These are phyloP conservation scores for Pestalotiopsis sp. DNA, from an alignment of 2,329 filamentous ascomycete genomes.

Conservation along the genomic window DNA sequence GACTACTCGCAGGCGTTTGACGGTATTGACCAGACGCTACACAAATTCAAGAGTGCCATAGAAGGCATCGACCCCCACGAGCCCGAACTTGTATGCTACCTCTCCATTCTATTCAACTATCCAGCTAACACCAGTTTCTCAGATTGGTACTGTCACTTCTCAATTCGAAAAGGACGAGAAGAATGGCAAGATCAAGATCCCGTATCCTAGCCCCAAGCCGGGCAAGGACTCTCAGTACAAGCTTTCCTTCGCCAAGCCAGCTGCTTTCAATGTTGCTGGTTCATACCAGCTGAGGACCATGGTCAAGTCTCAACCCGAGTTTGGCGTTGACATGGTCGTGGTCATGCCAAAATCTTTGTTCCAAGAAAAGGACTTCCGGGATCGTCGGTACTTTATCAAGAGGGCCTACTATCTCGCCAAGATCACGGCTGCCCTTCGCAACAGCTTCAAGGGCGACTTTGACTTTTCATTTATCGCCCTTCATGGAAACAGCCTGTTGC, in stretches of 20 bases:
- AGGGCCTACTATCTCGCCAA: conserved; percentile 89
- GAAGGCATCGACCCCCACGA: conserved; percentile 54
- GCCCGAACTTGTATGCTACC: conserved; percentile 49
- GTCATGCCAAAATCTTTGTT: conserved; percentile 82
- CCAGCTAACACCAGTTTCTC: conserved; percentile 3
- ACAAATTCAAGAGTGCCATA: conserved; percentile 55
- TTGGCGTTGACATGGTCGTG: conserved; percentile 80
- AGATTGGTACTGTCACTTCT: conserved; percentile 67
- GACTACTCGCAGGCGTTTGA: conserved; percentile 54
- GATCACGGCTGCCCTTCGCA: conserved; percentile 71
- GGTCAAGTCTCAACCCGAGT: conserved; percentile 60
- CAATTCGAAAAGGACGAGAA: conserved; percentile 19
- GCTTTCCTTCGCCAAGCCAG: conserved; percentile 75
- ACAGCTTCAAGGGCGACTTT: conserved; percentile 55
- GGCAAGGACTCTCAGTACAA: conserved; percentile 79
- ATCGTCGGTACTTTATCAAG: conserved; percentile 94
- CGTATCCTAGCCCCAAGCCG: conserved; percentile 83
- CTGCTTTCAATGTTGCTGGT: conserved; percentile 83
- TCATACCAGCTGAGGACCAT: conserved; percentile 82
- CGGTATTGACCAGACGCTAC: conserved; percentile 52
- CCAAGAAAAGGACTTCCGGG: conserved; percentile 92
- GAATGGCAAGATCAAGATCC: conserved; percentile 51
- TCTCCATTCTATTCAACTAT: background rate
- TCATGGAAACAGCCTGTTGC: conserved; percentile 76
- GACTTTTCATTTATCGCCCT: conserved; percentile 66